phyloP scores from a whole-genome alignment of 2,329 filamentous ascomycete species.

The Aspergillus amoenus region DNA sequence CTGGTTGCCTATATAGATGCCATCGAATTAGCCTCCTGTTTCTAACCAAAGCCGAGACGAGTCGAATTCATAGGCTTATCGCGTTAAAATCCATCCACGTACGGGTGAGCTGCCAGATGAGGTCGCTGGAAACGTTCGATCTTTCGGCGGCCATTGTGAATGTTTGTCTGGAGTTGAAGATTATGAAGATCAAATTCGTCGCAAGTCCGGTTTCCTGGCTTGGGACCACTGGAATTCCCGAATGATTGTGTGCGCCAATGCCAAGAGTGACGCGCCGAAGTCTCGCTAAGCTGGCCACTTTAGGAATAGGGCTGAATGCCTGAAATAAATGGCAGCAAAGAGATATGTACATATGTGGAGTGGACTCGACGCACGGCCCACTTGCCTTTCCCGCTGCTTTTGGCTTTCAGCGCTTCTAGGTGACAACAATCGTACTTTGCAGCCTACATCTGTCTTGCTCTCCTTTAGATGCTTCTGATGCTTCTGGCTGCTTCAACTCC shows the following conservation, averaged over 20 bases:
- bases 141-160: conserved; percentile 50
- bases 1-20: conserved; percentile 65
- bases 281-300: conserved; percentile 42
- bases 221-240: conserved; percentile 15
- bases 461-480: conserved; percentile 9
- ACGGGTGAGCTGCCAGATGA: conserved; percentile 95
- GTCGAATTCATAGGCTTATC: background rate
- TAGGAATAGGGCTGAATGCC: conserved; percentile 29
- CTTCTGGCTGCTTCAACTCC: conserved; percentile 9
- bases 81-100: conserved; percentile 50
- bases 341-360: background rate
- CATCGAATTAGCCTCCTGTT: conserved; percentile 14
- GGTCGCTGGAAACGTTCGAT: conserved; percentile 81
- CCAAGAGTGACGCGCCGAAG: conserved; percentile 27
- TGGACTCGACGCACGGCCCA: conserved; percentile 1
- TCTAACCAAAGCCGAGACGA: background rate
- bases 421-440: background rate
- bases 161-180: conserved; percentile 23
- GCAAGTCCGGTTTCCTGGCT: conserved; percentile 17
- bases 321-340: conserved; percentile 13
- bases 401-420: background rate
- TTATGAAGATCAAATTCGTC: conserved; percentile 26
- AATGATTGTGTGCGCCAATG: conserved; percentile 28
- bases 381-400: conserved; percentile 15
- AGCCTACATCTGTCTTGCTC: background rate